Conservation (phyloP, 2,329 filamentous ascomycete species). For the Trichoderma pleuroti region DNA sequence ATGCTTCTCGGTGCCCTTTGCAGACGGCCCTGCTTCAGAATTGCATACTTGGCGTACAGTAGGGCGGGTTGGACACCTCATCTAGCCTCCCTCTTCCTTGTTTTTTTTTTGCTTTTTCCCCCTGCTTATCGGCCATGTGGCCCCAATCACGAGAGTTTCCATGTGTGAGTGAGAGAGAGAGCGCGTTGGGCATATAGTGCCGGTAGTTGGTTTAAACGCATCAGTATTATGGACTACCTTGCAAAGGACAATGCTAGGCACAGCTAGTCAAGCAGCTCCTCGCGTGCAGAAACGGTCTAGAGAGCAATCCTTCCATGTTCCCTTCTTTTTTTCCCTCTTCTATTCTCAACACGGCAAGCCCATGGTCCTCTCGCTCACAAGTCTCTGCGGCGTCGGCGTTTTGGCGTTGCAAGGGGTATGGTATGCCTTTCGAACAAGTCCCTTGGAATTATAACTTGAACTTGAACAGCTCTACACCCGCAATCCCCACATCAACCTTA, state of each 20-base stretch:
- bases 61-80: neutral
- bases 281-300: neutral
- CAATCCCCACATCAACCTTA: slow-evolving; percentile 70
- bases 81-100: neutral
- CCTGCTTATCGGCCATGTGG: neutral
- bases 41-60: slow-evolving; percentile 8
- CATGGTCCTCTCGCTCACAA: neutral
- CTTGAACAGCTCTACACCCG: slow-evolving; percentile 60
- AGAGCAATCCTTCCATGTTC: neutral
- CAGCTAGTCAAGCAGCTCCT: neutral
- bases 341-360: neutral
- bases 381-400: neutral
- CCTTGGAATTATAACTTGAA: slow-evolving; percentile 49
- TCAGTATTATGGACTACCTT: neutral
- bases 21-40: neutral
- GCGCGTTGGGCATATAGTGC: neutral
- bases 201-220: neutral
- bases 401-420: neutral
- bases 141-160: neutral
- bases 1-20: neutral
- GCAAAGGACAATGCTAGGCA: neutral
- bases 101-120: neutral
- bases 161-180: neutral
- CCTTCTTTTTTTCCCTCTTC: neutral
- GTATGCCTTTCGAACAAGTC: neutral